Conservation (phyloP, 345 rosid species). For the Arabidopsis arenosa region DNA sequence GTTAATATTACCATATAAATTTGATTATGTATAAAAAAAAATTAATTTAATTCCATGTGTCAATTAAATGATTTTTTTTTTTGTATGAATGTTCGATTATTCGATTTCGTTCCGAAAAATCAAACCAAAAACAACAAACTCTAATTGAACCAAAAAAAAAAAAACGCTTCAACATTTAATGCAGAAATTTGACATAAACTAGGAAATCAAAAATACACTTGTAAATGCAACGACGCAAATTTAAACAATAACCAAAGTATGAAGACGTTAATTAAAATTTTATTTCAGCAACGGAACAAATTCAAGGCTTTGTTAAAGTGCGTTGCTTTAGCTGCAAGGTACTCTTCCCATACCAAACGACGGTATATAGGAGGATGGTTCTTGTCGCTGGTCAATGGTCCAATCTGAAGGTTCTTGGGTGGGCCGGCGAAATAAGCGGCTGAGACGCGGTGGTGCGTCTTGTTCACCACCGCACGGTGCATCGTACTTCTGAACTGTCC, state of each 20-base stretch:
- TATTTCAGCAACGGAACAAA: slow-evolving; percentile 41
- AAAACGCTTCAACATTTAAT: background rate
- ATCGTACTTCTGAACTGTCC: slow-evolving; percentile 51
- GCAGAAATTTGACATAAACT: slow-evolving; percentile 2
- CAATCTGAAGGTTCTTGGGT: slow-evolving; percentile 44
- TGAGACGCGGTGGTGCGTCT: slow-evolving; percentile 52
- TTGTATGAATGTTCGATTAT: too few relatives aligned
- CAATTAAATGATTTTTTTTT: too few relatives aligned
- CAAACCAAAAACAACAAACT: background rate
- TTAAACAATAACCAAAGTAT: background rate
- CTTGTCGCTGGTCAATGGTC: slow-evolving; percentile 40
- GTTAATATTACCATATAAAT: background rate
- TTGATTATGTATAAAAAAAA: background rate
- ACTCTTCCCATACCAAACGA: slow-evolving; percentile 54
- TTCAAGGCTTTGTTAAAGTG: slow-evolving; percentile 53
- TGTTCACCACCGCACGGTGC: slow-evolving; percentile 57
- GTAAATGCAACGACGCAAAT: background rate
- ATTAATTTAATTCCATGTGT: too few relatives aligned
- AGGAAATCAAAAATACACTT: background rate
- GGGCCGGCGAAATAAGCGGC: slow-evolving; percentile 56
- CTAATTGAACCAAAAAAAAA: background rate
- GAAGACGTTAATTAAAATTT: background rate
- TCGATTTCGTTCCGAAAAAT: background rate
- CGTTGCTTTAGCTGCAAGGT: slow-evolving; percentile 52
- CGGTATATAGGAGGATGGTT: slow-evolving; percentile 52